phyloP scores from a whole-genome alignment of 2,329 filamentous ascomycete genomes.

The Xylaria sp. region DNA sequence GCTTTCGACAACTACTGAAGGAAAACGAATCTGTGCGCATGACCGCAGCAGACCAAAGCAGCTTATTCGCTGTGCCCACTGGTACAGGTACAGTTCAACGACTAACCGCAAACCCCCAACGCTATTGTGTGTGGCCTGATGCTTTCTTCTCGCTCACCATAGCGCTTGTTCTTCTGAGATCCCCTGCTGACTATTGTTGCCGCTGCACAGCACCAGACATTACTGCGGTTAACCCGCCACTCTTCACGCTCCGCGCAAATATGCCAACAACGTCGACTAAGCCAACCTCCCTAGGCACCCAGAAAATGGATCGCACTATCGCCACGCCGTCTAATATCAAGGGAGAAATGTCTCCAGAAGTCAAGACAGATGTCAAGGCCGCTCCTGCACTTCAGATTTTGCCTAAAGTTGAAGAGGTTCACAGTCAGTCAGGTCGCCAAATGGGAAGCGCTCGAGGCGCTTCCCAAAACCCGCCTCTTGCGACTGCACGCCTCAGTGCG shows the following conservation, averaged over 20 bases:
- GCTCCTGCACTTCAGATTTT: conserved; percentile 10
- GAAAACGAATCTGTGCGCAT: conserved; percentile 3
- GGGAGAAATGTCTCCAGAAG: conserved; percentile 14
- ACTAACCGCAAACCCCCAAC: conserved; percentile 9
- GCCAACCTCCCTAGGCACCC: background rate
- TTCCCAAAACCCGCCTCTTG: conserved; percentile 1
- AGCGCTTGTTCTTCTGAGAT: background rate
- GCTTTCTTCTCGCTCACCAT: background rate
- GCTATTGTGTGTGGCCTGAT: conserved; percentile 28
- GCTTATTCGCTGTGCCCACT: conserved; percentile 2
- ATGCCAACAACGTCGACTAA: background rate
- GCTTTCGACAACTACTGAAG: conserved; percentile 43
- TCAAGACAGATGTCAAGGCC: conserved; percentile 19
- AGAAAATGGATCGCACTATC: conserved; percentile 6
- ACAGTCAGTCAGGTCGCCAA: conserved; percentile 3
- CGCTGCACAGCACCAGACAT: conserved; percentile 23
- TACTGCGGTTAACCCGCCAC: conserved; percentile 14
- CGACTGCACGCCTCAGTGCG: conserved; percentile 35
- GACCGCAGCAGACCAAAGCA: conserved; percentile 6
- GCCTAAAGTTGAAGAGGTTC: background rate
- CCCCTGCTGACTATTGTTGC: conserved; percentile 13
- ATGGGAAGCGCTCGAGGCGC: background rate
- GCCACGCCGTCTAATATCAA: conserved; percentile 2
- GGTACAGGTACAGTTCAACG: conserved; percentile 7
- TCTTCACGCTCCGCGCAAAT: conserved; percentile 7